Base-by-base conservation (phyloP, 1,284 basidiomycete genomes). In the Sporisorium reilianum region DNA sequence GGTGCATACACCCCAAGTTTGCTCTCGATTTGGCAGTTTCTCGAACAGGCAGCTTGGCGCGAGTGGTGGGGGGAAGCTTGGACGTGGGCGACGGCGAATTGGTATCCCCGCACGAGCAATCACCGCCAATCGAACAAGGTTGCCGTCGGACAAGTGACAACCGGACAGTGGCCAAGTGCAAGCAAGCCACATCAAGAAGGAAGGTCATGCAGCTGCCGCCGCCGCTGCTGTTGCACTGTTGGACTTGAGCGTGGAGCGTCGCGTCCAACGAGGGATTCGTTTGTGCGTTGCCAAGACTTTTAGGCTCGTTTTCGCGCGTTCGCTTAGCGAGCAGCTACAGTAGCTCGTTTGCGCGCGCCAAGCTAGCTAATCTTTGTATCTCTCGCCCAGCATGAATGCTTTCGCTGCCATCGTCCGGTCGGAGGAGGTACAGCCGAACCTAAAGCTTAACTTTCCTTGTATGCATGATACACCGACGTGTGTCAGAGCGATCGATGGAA, bases 271-370 rank as follows among this genome's bases (percentile, higher is more conserved):
- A n/a, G n/a, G n/a, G n/a, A n/a, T n/a, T 42, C 16, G 7, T 14
- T 16, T 26, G 25, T 11, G 44, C 26, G 16, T 2, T 38, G 61
- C 54, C 61, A 63, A 63, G 61, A 20, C 49, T 63, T 63, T 56
- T 63, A 63, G 61, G 22, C 22, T 36, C 16, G 18, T 49, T 41
- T 45, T 40, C 36, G 26, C 16, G 7, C 36, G 28, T 61, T n/a
- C 45, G 59, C 52, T 55, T 55, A 55, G 59, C 45, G n/a, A 28
- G 7, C 45, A 22, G 36, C 36, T 38, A 38, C 12, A 18, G 26
- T 30, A 30, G 26, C 26, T 46, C 18, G 18, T 28, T n/a, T n/a
- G 16, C 18, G 45, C 28, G 30, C 26, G 45, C 18, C 45, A 30
- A 41, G 38, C n/a, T 41, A 20, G 16, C 25, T 26, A 16, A 22